Conservation (phyloP, 2,329 filamentous ascomycete species). For the Xylariaceae sp. region DNA sequence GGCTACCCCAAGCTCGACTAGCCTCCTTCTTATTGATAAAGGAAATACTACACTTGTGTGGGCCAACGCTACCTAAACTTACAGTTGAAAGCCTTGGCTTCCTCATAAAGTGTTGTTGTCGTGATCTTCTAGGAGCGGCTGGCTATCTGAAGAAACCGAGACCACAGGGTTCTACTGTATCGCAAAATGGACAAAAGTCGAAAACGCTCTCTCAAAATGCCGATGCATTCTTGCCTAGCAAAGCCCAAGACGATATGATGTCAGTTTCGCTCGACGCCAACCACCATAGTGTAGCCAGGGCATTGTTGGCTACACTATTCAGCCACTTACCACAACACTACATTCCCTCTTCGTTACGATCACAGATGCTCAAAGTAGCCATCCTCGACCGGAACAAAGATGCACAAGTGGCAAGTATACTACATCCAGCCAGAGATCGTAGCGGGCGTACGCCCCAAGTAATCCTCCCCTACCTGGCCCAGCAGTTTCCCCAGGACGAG, state of each 20-base stretch:
- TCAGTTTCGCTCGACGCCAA: constrained; percentile 46
- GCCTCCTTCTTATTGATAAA: constrained; percentile 65
- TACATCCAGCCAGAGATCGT: constrained; percentile 74
- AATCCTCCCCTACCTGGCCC: constrained; percentile 79
- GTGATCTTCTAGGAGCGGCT: constrained; percentile 68
- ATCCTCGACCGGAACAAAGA: constrained; percentile 72
- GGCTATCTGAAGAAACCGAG: constrained; percentile 54
- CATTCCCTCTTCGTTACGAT: constrained; percentile 73
- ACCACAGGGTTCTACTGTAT: constrained; percentile 33
- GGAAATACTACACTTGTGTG: constrained; percentile 64
- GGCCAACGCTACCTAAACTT: constrained; percentile 69
- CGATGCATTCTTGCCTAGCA: constrained; percentile 69
- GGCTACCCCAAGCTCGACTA: constrained; percentile 60
- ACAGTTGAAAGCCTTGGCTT: constrained; percentile 66
- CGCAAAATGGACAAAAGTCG: constrained; percentile 48
- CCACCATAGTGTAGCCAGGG: constrained; percentile 62
- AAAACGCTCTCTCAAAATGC: constrained; percentile 64
- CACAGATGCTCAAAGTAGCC: constrained; percentile 80
- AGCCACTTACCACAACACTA: constrained; percentile 67
- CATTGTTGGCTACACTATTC: constrained; percentile 68
- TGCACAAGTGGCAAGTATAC: constrained; percentile 79
- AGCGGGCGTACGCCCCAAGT: constrained; percentile 71
- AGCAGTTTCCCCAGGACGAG: constrained; percentile 65
- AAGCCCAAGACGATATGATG: constrained; percentile 41
- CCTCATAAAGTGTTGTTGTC: constrained; percentile 72